Evolutionary conservation across 169 alveolate species (phyloP).

Genomic region (Plasmodium inui): DNA sequence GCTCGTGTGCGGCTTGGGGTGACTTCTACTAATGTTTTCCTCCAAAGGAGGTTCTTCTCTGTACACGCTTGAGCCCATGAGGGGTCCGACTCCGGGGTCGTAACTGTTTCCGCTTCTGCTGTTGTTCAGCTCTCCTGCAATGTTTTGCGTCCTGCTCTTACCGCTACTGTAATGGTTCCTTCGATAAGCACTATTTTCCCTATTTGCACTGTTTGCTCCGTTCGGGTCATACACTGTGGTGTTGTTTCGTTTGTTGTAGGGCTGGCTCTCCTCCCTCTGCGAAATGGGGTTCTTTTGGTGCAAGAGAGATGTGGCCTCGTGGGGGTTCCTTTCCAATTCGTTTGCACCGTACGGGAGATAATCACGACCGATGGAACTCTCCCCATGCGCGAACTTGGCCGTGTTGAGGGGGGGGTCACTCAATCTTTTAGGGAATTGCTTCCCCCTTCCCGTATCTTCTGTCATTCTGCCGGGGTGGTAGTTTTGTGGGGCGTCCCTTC

Average conservation of each 20-base stretch:
- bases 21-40: background rate
- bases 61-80: background rate
- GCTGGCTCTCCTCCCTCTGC: background rate
- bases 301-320: background rate
- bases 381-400: background rate
- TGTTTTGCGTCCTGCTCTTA: background rate
- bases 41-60: background rate
- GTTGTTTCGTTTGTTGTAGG: background rate
- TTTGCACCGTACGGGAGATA: background rate
- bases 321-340: background rate
- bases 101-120: background rate
- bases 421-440: background rate
- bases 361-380: background rate
- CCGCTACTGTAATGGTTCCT: slow-evolving; percentile 10
- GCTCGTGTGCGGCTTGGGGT: background rate
- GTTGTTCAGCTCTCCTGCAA: background rate
- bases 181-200: background rate
- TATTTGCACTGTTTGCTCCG: background rate
- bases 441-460: background rate
- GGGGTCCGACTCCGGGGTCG: background rate
- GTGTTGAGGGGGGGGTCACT: background rate
- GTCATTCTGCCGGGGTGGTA: background rate
- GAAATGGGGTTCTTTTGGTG: background rate
- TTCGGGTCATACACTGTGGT: background rate
- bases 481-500: background rate